Evolutionary conservation across 208 protist genomes (phyloP).

Genomic region (Trypanosoma melophagium): DNA sequence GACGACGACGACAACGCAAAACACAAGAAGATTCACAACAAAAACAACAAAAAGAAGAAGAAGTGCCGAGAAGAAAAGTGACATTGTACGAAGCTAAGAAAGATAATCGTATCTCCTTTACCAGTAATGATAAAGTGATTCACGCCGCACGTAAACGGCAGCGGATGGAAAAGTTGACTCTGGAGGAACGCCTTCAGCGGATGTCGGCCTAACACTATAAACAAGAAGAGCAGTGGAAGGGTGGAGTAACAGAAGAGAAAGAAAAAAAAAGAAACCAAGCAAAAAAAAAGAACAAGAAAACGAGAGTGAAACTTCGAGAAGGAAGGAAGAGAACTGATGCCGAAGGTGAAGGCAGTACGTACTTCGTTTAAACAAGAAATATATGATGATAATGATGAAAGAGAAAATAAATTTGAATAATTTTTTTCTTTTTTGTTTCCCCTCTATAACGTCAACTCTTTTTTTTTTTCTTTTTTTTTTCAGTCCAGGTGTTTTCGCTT

Average conservation of each 20-base stretch:
- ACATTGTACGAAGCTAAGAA: constrained; percentile 74
- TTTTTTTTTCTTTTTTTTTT: too few relatives aligned
- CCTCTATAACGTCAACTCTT: too few relatives aligned
- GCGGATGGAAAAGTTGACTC: constrained; percentile 63
- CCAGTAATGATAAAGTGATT: constrained; percentile 69
- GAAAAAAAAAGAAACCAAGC: too few relatives aligned
- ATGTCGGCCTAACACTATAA: constrained; percentile 17
- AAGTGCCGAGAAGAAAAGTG: constrained; percentile 30
- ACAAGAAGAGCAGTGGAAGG: background rate
- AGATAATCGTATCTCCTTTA: constrained; percentile 47
- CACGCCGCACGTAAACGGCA: constrained; percentile 72
- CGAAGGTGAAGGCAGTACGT: background rate
- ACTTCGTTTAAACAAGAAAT: background rate
- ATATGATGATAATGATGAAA: background rate
- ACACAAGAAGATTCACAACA: background rate
- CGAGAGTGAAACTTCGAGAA: background rate
- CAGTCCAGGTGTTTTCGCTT: too few relatives aligned
- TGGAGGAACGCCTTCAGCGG: constrained; percentile 71
- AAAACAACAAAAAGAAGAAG: background rate
- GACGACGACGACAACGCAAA: constrained; percentile 9
- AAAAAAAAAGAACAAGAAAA: background rate
- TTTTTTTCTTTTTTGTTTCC: too few relatives aligned
- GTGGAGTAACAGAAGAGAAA: background rate
- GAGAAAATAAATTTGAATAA: too few relatives aligned
- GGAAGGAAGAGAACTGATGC: constrained; percentile 1